A percentile compares a stretch with the other conserved stretches of the same genome.
Conservation (phyloP, 805 yeast species). For the Ogataea methylovora region DNA sequence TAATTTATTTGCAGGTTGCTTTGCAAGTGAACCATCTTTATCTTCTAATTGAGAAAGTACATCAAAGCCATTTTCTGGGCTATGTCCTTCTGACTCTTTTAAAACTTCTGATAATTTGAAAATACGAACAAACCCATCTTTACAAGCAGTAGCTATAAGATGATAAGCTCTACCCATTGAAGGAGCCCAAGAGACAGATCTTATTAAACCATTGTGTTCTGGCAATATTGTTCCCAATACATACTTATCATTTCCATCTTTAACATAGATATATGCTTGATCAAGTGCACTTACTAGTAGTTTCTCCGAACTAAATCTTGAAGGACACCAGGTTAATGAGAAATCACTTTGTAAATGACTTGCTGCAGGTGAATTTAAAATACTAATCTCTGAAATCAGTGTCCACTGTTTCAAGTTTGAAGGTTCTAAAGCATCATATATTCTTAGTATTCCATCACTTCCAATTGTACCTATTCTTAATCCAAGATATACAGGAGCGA, state of each 20-base stretch:
- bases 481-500: slow-evolving; percentile 82
- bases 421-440: slow-evolving; percentile 87
- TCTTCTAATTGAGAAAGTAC: slow-evolving; percentile 8
- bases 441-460: slow-evolving; percentile 75
- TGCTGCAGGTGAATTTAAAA: slow-evolving; percentile 65
- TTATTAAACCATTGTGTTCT: slow-evolving; percentile 79
- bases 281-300: slow-evolving; percentile 80
- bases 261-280: slow-evolving; percentile 70
- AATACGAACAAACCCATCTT: slow-evolving; percentile 86
- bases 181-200: slow-evolving; percentile 95
- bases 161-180: slow-evolving; percentile 88
- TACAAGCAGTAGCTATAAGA: slow-evolving; percentile 89
- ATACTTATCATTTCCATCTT: slow-evolving; percentile 42
- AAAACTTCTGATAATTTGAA: slow-evolving; percentile 56
- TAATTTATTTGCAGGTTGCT: slow-evolving; percentile 5
- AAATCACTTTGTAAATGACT: slow-evolving; percentile 79
- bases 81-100: slow-evolving; percentile 7
- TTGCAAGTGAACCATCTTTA: slow-evolving; percentile 1
- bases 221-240: slow-evolving; percentile 57
- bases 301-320: slow-evolving; percentile 74
- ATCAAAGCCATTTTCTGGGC: slow-evolving; percentile 4
- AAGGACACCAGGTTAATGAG: slow-evolving; percentile 85
- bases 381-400: slow-evolving; percentile 60
- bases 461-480: slow-evolving; percentile 81
- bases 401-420: slow-evolving; percentile 83